Base-by-base conservation (phyloP, 441 rosid species). In the Isatis lusitanica region DNA sequence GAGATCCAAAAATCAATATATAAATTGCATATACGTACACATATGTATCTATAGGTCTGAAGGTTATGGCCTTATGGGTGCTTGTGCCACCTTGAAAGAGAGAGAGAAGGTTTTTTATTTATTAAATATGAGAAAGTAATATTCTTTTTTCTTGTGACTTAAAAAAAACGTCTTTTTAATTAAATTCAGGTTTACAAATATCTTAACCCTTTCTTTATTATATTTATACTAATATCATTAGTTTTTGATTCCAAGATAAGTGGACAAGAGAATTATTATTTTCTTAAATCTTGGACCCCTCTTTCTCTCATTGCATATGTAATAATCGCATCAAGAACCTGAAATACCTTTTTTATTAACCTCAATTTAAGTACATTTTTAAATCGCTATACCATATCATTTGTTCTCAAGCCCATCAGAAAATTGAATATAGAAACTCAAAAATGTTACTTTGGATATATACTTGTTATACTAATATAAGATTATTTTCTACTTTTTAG, bases 11-110 rank as follows among this genome's bases (percentile, higher is more conserved):
- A 55, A 58, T 70, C 36, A 60, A 68, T 26, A 70, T 75, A 70
- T 66, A 68, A 9, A 40, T 21, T 40, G 39, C 24, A 48, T 60
- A 67, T 62, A 75, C 18, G 7, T 15, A 68, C 24, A 66, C 21
- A 1, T 9, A 7, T 3, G 63, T 52, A 75, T 75, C 33, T 62
- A 75, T 42, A 69, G 66, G 61, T 47, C 40, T 74, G 61, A 46
- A 68, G 67, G 52, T 68, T 71, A 78, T 21, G 24, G 24, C 24
- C 24, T 21, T 21, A 21, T 78, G 81, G 78, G 78, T 78, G 66
- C 77, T 73, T 60, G 81, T 78, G 78, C 78, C 78, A 78, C 78
- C 71, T 61, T 77, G 18, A 66, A 53, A 43, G 70, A 47, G 33
- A 61, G 68, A 57, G 42, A 63, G 26, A 26, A 9, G 31, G 2